Percentiles rank a stretch among this genome's conserved stretches.
Conservation (phyloP, 768 basidiomycete species). For the Termitomyces sp. region DNA sequence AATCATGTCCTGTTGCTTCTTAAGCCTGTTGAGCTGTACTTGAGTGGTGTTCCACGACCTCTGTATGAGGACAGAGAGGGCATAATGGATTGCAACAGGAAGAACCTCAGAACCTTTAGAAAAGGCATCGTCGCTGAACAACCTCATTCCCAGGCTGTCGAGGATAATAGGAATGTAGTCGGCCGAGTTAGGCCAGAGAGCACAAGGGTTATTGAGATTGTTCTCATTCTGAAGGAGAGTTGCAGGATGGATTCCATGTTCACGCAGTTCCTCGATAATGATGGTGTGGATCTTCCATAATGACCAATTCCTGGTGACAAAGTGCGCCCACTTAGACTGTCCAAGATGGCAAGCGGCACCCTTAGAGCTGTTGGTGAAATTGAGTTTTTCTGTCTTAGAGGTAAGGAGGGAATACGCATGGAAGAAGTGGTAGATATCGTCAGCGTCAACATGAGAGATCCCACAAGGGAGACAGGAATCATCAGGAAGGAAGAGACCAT, state of each 20-base stretch:
- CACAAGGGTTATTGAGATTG: neutral
- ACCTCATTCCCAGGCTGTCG: constrained; percentile 1
- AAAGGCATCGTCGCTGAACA: constrained; percentile 10
- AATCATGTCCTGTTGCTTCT: neutral
- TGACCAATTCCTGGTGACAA: constrained; percentile 6
- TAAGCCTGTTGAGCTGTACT: neutral
- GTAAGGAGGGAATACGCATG: neutral
- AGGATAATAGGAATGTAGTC: constrained; percentile 5
- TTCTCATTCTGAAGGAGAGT: neutral
- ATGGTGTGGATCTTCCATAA: constrained; percentile 11
- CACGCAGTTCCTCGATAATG: constrained; percentile 7
- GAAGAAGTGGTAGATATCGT: constrained; percentile 11
- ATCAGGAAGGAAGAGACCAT: constrained; percentile 18
- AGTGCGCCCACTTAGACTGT: constrained; percentile 10
- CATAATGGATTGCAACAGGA: neutral
- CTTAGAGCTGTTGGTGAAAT: neutral
- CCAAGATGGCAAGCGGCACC: constrained; percentile 8
- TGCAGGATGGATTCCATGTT: constrained; percentile 9
- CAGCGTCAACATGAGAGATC: constrained; percentile 6
- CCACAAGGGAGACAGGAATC: constrained; percentile 13
- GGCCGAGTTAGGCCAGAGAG: constrained; percentile 5
- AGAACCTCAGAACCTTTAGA: neutral
- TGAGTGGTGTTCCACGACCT: constrained; percentile 2
- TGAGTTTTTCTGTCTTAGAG: neutral
- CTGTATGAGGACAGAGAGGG: neutral